Evolutionary conservation across 345 rosid genomes (phyloP).

Genomic region (Alliaria petiolata): DNA sequence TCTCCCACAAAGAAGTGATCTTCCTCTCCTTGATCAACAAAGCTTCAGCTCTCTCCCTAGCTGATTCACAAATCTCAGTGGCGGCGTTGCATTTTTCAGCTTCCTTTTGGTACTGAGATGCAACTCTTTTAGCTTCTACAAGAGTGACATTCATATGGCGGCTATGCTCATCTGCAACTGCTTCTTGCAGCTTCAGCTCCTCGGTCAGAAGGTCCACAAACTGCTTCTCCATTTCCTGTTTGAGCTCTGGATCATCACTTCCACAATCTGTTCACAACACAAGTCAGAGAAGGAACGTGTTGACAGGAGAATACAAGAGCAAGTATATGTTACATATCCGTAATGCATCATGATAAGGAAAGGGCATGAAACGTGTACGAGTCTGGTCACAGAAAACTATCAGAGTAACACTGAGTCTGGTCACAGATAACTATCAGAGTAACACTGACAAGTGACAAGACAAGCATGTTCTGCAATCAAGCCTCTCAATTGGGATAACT

Average conservation of each 20-base stretch:
- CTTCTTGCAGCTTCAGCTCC: conserved; percentile 90
- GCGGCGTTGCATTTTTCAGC: conserved; percentile 97
- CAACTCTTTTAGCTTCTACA: conserved; percentile 86
- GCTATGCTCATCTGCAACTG: conserved; percentile 72
- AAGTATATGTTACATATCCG: too few relatives aligned
- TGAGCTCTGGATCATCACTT: conserved; percentile 77
- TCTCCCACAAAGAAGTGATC: conserved; percentile 79
- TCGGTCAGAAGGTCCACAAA: conserved; percentile 90
- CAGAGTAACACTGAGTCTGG: conserved; percentile 16
- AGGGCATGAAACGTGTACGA: background rate
- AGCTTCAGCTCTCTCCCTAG: conserved; percentile 83
- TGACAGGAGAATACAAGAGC: conserved; percentile 1
- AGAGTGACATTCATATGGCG: conserved; percentile 83
- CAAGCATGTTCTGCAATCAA: background rate
- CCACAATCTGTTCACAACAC: conserved; percentile 70
- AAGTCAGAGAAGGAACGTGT: background rate
- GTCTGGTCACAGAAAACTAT: background rate
- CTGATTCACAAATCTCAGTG: conserved; percentile 91
- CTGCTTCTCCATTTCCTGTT: conserved; percentile 93
- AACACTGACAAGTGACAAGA: background rate
- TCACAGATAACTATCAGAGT: background rate
- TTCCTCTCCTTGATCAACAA: conserved; percentile 74
- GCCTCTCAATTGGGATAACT: background rate
- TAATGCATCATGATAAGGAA: background rate
- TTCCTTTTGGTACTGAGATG: conserved; percentile 92